A percentile compares a stretch with the other conserved stretches of the same genome.
These are phyloP conservation scores for Phoenix dactylifera DNA, from an alignment of 176 grass and related monocot species.

Conservation along the genomic window DNA sequence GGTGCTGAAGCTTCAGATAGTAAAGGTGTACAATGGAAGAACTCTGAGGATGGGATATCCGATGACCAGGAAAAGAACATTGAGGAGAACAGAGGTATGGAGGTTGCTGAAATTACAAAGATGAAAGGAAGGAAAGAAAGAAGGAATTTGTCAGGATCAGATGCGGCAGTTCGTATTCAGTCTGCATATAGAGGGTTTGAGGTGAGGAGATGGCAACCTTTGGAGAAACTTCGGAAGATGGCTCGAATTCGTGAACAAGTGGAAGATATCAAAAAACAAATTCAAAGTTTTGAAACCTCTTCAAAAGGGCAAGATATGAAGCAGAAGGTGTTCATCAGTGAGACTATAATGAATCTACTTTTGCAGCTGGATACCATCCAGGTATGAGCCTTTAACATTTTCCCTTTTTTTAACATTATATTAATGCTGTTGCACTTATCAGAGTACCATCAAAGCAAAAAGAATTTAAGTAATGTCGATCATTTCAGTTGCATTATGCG, in stretches of 20 bases:
- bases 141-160: slow-evolving; percentile 29
- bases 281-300: slow-evolving; percentile 45
- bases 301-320: slow-evolving; percentile 22
- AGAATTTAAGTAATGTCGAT: too few species aligned
- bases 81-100: neutral
- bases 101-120: neutral
- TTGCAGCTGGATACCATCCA: slow-evolving; percentile 82
- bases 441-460: too few species aligned
- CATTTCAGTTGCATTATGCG: too few species aligned
- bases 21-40: neutral
- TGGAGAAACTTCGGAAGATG: slow-evolving; percentile 69
- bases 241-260: slow-evolving; percentile 31
- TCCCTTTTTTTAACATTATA: neutral
- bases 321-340: slow-evolving; percentile 34
- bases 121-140: neutral
- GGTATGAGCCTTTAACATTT: slow-evolving; percentile 29
- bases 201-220: slow-evolving; percentile 55
- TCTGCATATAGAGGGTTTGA: slow-evolving; percentile 58
- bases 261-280: slow-evolving; percentile 29
- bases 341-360: slow-evolving; percentile 83
- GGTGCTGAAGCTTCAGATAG: neutral
- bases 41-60: neutral
- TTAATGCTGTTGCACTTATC: too few species aligned
- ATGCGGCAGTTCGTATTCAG: slow-evolving; percentile 56
- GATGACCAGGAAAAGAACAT: neutral